phyloP scores from a whole-genome alignment of 805 yeast species.

The Candida piceae region DNA sequence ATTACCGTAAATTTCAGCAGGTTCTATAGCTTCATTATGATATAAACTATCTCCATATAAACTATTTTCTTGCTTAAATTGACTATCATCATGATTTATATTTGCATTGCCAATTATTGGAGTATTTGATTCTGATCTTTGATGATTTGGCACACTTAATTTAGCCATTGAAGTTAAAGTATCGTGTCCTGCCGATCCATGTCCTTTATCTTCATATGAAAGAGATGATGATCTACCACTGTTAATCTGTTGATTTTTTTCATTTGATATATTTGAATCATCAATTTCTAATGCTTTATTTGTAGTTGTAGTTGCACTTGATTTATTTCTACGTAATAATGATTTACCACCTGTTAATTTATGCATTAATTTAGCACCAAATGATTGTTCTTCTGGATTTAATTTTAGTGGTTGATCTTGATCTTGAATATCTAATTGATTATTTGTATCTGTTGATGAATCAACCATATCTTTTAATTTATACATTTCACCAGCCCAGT shows the following conservation, averaged over 20 bases:
- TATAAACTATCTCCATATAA: constrained; percentile 9
- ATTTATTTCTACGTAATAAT: constrained; percentile 20
- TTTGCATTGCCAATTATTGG: constrained; percentile 10
- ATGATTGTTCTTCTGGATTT: constrained; percentile 28
- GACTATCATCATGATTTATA: background rate
- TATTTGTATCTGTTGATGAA: constrained; percentile 16
- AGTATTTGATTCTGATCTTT: constrained; percentile 16
- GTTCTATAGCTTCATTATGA: constrained; percentile 6
- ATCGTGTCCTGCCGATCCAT: constrained; percentile 1
- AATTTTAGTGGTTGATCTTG: constrained; percentile 27
- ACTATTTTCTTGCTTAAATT: background rate
- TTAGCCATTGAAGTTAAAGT: constrained; percentile 1
- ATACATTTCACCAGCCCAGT: constrained; percentile 69
- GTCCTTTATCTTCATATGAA: background rate
- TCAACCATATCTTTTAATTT: constrained; percentile 36
- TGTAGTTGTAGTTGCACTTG: constrained; percentile 4
- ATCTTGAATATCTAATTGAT: constrained; percentile 11
- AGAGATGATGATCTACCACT: background rate
- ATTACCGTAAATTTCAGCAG: constrained; percentile 10
- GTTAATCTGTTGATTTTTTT: background rate
- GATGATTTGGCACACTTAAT: constrained; percentile 5
- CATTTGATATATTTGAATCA: background rate
- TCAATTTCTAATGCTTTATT: constrained; percentile 3
- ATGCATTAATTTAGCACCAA: constrained; percentile 40
- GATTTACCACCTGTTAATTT: constrained; percentile 42